These are phyloP conservation scores for Hypericum perforatum DNA, from an alignment of 345 rosid genomes.

Conservation along the genomic window DNA sequence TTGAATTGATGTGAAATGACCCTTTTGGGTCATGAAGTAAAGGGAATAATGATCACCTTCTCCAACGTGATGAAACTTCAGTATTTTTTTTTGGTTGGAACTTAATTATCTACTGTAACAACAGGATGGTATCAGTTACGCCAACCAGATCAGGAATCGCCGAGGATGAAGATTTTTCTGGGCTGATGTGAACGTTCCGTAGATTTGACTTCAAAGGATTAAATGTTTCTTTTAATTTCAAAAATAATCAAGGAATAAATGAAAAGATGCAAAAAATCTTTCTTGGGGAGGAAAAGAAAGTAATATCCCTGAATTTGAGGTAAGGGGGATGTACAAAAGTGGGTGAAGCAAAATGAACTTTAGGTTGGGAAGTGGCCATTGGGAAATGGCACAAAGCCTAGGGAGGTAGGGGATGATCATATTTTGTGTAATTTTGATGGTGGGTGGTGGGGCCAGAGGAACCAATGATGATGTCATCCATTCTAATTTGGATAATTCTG, in stretches of 20 bases:
- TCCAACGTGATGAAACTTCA: no score
- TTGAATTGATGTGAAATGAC: no score
- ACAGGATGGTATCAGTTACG: conserved; percentile 33
- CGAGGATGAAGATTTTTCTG: conserved; percentile 39
- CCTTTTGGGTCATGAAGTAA: no score
- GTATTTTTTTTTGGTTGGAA: no score
- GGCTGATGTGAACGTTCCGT: conserved; percentile 33
- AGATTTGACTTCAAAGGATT: conserved; percentile 22
- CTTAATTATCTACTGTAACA: no score
- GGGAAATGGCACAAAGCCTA: not conserved
- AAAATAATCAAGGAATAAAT: not conserved
- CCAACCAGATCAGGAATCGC: conserved; percentile 45
- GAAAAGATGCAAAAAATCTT: not conserved
- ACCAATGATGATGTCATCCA: conserved; percentile 11
- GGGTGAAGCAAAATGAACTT: no score
- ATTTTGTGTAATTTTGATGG: not conserved
- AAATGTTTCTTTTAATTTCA: not conserved
- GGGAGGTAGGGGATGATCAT: not conserved
- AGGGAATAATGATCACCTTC: no score
- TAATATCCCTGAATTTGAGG: no score
- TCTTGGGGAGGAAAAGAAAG: no score
- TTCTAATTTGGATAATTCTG: not conserved
- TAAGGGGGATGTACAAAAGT: no score
- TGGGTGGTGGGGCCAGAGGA: conserved; percentile 2
- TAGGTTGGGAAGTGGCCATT: no score